A percentile compares a stretch with the other conserved stretches of the same genome.
Conservation (phyloP, 352 stramenopile genomes). For the Pythium folliculosum region DNA sequence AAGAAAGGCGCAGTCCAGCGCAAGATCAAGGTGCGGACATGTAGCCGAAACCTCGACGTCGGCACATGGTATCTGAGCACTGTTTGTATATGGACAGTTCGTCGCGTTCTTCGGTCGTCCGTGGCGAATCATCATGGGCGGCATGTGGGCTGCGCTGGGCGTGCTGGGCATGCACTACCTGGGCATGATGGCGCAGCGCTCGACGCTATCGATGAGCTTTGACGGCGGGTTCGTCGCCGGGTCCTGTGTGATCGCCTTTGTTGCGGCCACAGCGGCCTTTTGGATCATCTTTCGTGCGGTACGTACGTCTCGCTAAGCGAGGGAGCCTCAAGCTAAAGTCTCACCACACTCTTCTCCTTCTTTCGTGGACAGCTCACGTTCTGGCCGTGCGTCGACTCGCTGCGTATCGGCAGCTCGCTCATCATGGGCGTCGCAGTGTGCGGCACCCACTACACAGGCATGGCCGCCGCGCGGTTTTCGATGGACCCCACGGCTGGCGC, state of each 20-base stretch:
- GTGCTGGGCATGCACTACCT: slow-evolving; percentile 78
- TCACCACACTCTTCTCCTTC: neutral
- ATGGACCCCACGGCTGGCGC: slow-evolving; percentile 34
- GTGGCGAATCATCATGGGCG: slow-evolving; percentile 48
- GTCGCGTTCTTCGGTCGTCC: slow-evolving; percentile 65
- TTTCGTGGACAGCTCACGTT: slow-evolving; percentile 45
- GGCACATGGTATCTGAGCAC: neutral
- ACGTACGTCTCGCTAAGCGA: slow-evolving; percentile 12
- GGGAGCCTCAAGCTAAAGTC: neutral
- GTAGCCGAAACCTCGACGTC: neutral
- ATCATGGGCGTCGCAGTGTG: slow-evolving; percentile 71
- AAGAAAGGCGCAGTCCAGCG: slow-evolving; percentile 47
- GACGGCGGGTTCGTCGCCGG: slow-evolving; percentile 43
- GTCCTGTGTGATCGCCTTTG: slow-evolving; percentile 58
- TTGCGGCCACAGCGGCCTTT: slow-evolving; percentile 58
- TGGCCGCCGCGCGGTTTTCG: slow-evolving; percentile 45
- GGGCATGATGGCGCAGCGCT: slow-evolving; percentile 68
- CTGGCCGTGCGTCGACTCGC: slow-evolving; percentile 49
- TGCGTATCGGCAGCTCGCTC: slow-evolving; percentile 53
- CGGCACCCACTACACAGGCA: slow-evolving; percentile 60
- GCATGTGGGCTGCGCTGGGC: slow-evolving; percentile 53
- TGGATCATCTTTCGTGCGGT: slow-evolving; percentile 74
- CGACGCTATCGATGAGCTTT: slow-evolving; percentile 41
- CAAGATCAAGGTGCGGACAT: slow-evolving; percentile 41
- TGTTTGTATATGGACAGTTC: slow-evolving; percentile 19